Conservation (phyloP, 1,284 basidiomycete species). For the Rugiboletus extremiorientalis region DNA sequence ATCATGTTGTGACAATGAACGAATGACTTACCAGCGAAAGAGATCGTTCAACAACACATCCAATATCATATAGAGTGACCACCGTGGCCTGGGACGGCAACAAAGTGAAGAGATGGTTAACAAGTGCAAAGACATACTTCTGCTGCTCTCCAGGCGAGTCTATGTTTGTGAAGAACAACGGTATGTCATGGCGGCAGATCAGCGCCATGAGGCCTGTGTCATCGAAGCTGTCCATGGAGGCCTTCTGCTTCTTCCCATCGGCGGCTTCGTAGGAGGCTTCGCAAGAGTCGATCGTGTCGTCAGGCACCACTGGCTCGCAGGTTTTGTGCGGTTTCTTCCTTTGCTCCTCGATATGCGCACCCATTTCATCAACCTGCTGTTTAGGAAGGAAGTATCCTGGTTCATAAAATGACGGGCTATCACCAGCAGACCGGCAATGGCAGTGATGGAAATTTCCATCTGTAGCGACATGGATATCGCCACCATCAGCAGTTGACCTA, state of each 20-base stretch:
- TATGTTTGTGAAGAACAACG: no score
- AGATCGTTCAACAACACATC: not conserved
- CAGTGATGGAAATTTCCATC: no score
- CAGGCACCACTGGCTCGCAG: not conserved
- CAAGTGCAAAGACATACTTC: not conserved
- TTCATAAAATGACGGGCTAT: not conserved
- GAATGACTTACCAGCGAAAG: no score
- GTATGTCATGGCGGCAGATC: not conserved
- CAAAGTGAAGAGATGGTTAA: not conserved
- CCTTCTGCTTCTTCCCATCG: not conserved
- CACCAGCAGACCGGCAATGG: not conserved
- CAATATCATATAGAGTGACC: not conserved
- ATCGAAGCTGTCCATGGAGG: not conserved
- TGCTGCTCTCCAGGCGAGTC: not conserved
- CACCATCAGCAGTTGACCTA: not conserved
- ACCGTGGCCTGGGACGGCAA: not conserved
- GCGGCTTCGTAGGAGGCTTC: not conserved
- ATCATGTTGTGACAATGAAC: no score
- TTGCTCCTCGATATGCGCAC: not conserved
- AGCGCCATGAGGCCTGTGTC: not conserved
- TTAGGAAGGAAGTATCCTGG: not conserved
- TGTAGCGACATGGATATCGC: no score
- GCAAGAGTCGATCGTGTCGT: not conserved
- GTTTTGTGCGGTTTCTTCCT: not conserved
- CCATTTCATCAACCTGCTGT: not conserved